Percentiles rank a stretch among this genome's conserved stretches.
These are phyloP conservation scores for Trichoderma breve DNA, from an alignment of 2,329 filamentous ascomycete species.

Conservation along the genomic window DNA sequence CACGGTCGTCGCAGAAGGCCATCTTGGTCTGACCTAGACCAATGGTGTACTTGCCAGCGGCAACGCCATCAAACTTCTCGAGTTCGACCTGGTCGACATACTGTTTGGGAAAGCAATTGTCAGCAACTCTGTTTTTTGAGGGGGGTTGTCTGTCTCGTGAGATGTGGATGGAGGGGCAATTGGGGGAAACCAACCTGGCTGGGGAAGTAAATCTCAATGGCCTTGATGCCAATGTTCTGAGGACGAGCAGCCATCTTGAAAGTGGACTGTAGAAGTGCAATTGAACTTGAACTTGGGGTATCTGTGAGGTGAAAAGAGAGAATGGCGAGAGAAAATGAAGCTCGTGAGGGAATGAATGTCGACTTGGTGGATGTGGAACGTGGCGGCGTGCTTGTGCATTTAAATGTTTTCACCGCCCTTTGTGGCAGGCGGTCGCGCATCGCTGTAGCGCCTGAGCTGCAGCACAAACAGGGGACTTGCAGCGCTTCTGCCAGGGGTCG, in stretches of 20 bases:
- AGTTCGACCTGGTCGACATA: slow-evolving; percentile 82
- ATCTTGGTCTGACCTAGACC: slow-evolving; percentile 88
- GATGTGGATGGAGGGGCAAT: slow-evolving; percentile 17
- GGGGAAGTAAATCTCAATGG: slow-evolving; percentile 87
- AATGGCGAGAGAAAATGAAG: slow-evolving; percentile 18
- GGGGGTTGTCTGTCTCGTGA: background rate
- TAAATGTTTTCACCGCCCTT: slow-evolving; percentile 26
- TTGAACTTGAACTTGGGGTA: background rate
- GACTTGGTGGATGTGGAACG: background rate
- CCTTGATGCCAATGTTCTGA: slow-evolving; percentile 88
- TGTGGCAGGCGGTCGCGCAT: slow-evolving; percentile 21
- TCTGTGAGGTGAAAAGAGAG: slow-evolving; percentile 2
- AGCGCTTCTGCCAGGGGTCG: slow-evolving; percentile 15
- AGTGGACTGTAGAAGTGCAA: background rate
- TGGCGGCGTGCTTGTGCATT: slow-evolving; percentile 11
- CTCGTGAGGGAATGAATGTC: slow-evolving; percentile 11
- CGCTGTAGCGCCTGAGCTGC: background rate
- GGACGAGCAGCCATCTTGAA: slow-evolving; percentile 69
- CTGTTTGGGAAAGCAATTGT: slow-evolving; percentile 43
- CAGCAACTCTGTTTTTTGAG: background rate
- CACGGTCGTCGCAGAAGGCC: slow-evolving; percentile 87
- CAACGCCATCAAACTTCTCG: slow-evolving; percentile 83
- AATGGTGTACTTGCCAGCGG: slow-evolving; percentile 83
- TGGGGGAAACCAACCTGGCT: slow-evolving; percentile 66
- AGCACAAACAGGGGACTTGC: background rate